Evolutionary conservation across 2,329 filamentous ascomycete species (phyloP).

Genomic region (Arthrobotrys pseudoclavata): DNA sequence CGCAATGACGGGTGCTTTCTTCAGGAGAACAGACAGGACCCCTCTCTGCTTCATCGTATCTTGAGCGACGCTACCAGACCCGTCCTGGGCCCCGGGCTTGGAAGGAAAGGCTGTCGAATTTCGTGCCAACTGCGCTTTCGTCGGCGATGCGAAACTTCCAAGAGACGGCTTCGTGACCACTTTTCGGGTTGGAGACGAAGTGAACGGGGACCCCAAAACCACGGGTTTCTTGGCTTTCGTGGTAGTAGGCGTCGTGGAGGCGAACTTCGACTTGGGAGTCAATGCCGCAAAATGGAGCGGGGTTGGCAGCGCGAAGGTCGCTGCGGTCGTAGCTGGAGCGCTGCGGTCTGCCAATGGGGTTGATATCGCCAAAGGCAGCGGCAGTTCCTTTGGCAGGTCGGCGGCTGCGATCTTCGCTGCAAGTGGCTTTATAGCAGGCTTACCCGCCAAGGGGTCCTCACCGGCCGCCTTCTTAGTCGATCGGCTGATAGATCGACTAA

Average conservation of each 20-base stretch:
- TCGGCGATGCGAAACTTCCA: conserved; percentile 43
- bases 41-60: neutral
- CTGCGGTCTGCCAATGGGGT: conserved; percentile 5
- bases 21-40: conserved; percentile 20
- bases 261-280: neutral
- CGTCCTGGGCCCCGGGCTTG: conserved; percentile 13
- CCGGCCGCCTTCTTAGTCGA: conserved; percentile 17
- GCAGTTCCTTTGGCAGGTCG: conserved; percentile 10
- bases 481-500: neutral
- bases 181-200: conserved; percentile 28
- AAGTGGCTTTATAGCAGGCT: neutral
- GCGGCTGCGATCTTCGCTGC: conserved; percentile 11
- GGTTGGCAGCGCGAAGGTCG: neutral
- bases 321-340: neutral
- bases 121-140: conserved; percentile 42
- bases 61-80: neutral
- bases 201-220: conserved; percentile 33
- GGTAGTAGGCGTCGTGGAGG: conserved; percentile 16
- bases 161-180: conserved; percentile 11
- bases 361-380: conserved; percentile 4
- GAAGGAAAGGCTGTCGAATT: conserved; percentile 11
- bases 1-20: conserved; percentile 42
- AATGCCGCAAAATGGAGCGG: neutral
- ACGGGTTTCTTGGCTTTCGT: conserved; percentile 20
- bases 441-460: neutral